Conservation (phyloP, 2,329 filamentous ascomycete species). For the Pestalotiopsis sp. region DNA sequence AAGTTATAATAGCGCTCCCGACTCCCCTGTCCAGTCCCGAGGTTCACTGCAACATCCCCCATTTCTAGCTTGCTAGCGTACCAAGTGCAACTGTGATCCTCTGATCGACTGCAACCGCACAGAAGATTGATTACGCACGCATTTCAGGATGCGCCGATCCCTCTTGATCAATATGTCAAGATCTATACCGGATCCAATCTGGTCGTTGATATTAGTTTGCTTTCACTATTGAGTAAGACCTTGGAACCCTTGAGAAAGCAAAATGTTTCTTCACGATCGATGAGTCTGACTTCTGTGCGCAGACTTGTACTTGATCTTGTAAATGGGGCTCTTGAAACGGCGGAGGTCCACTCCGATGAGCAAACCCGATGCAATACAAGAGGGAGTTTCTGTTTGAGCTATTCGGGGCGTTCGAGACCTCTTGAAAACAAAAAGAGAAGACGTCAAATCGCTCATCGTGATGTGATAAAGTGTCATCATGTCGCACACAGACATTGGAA, state of each 20-base stretch:
- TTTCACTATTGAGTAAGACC: background rate
- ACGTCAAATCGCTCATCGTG: background rate
- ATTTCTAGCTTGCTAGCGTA: background rate
- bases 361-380: background rate
- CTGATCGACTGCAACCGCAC: conserved; percentile 8
- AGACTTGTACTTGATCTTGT: background rate
- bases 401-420: background rate
- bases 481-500: background rate
- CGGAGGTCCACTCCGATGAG: background rate
- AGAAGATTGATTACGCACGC: conserved; percentile 4
- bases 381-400: background rate
- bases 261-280: background rate
- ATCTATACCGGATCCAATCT: background rate
- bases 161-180: background rate
- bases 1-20: too few species aligned
- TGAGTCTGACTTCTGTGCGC: background rate
- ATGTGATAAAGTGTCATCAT: background rate
- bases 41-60: background rate
- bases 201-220: background rate
- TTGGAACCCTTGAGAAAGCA: background rate
- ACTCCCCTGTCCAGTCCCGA: too few species aligned
- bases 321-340: background rate
- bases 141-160: background rate
- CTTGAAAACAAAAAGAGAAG: background rate
- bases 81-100: background rate